Evolutionary conservation across 2,329 filamentous ascomycete species (phyloP).

Genomic region (Echinosphaeria canescens): DNA sequence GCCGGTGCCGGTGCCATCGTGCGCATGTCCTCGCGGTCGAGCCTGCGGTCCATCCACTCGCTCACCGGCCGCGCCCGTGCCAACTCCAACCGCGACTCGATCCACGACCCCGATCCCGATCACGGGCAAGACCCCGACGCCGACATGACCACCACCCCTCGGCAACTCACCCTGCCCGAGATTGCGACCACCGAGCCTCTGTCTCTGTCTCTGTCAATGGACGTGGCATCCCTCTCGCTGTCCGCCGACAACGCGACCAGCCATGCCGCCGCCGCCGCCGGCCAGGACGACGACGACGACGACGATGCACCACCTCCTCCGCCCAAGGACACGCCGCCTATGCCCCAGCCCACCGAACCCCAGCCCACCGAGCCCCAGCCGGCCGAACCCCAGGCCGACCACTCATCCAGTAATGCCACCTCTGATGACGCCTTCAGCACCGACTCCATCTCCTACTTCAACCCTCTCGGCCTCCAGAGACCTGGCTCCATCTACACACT

Average conservation of each 20-base stretch:
- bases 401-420: slow-evolving; percentile 9
- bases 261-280: too few relatives aligned
- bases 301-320: slow-evolving; percentile 17
- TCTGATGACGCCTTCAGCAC: slow-evolving; percentile 18
- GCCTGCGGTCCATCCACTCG: slow-evolving; percentile 8
- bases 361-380: slow-evolving; percentile 2
- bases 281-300: too few relatives aligned
- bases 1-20: slow-evolving; percentile 36
- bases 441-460: slow-evolving; percentile 40
- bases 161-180: slow-evolving; percentile 20
- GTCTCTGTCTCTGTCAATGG: too few relatives aligned
- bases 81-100: slow-evolving; percentile 1
- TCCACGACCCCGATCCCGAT: slow-evolving; percentile 4
- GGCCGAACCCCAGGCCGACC: slow-evolving; percentile 5
- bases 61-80: too few relatives aligned
- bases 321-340: slow-evolving; percentile 30
- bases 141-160: slow-evolving; percentile 8
- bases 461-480: slow-evolving; percentile 40
- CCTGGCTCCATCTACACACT: slow-evolving; percentile 85
- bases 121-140: slow-evolving; percentile 8
- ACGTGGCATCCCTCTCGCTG: too few relatives aligned
- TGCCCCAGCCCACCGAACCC: too few relatives aligned
- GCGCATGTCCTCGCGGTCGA: slow-evolving; percentile 19
- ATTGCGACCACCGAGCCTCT: slow-evolving; percentile 25
- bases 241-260: too few relatives aligned